Evolutionary conservation across 768 basidiomycete genomes (phyloP), one percentile per base, ranked within the genome.

Genomic region (Rhizopogon roseolus): DNA sequence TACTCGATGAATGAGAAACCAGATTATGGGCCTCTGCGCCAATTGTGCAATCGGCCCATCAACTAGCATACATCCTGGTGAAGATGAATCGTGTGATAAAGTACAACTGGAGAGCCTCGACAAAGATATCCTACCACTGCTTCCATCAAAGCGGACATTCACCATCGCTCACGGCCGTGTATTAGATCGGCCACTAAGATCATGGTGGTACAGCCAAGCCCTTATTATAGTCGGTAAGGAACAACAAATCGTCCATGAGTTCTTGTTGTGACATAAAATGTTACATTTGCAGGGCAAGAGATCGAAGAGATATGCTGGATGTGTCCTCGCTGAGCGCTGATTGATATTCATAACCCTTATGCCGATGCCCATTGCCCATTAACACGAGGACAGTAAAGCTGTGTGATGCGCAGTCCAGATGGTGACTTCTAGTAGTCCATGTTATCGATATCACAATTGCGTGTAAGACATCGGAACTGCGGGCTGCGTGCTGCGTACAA

Each of bases 1-100:
- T 73, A 1, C 58, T 76, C 0, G 50, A 75, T 59, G 60, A 60
- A 3, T 60, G 66, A 0, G 66, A 75, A 53, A 55, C 57, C 3
- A 27, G n/a, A 14, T 42, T 42, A 4, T 8, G 5, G 10, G 27
- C 39, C n/a, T 32, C 17, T 5, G 34, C 22, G 39, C 48, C 45
- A n/a, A 10, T 46, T 16, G 45, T 27, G 10, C 13, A 29, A 9
- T 14, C 32, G 25, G 10, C 8, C 11, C 4, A 34, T 34, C 34
- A 10, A 34, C 34, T 5, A 34, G 34, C 34, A 13, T 13, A 34
- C 10, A 34, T 34, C 10, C 34, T 13, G 11, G 34, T 34, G 34
- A 34, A 34, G 34, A 11, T 34, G 11, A 34, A 34, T 13, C 11
- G 34, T 28, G 27, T 25, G 5, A 10, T 11, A 34, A 10, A 34